phyloP scores from a whole-genome alignment of 192 early-diverging fungal genomes.

The Spinellus fusiger region DNA sequence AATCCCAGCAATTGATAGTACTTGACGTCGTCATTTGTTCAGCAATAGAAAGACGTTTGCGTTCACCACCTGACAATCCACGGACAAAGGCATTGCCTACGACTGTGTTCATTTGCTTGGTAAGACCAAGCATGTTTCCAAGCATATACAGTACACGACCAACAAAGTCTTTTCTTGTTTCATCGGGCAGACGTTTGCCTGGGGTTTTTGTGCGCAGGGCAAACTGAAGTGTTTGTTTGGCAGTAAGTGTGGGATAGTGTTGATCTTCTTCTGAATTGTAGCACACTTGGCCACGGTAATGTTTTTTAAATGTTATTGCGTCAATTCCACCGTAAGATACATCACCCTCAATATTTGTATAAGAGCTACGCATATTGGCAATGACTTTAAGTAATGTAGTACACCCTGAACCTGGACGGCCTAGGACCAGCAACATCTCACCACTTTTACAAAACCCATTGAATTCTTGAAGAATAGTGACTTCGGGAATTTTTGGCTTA shows the following conservation, averaged over 20 bases:
- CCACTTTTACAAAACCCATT: conserved; percentile 67
- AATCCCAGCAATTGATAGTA: conserved; percentile 55
- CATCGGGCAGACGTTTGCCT: conserved; percentile 42
- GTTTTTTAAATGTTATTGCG: conserved; percentile 45
- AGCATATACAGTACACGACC: conserved; percentile 41
- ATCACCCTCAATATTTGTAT: conserved; percentile 44
- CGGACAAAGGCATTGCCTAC: conserved; percentile 73
- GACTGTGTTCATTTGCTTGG: conserved; percentile 62
- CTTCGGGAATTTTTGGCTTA: conserved; percentile 23
- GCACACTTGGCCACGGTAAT: conserved; percentile 68
- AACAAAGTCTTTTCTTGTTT: conserved; percentile 43
- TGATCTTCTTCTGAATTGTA: conserved; percentile 81
- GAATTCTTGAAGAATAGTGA: conserved; percentile 50
- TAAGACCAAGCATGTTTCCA: conserved; percentile 45
- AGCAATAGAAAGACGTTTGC: conserved; percentile 72
- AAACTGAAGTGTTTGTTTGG: conserved; percentile 72
- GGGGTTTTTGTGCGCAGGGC: conserved; percentile 71
- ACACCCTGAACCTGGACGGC: conserved; percentile 66
- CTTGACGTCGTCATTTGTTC: conserved; percentile 65
- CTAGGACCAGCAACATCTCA: conserved; percentile 66
- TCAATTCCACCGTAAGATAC: conserved; percentile 66
- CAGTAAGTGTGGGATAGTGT: conserved; percentile 75
- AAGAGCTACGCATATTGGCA: conserved; percentile 49
- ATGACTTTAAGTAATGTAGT: conserved; percentile 60
- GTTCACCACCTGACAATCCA: conserved; percentile 77